Evolutionary conservation across 2,329 filamentous ascomycete species (phyloP), one percentile per base, ranked within the genome.

Genomic region (Cucurbitaria berberidis): DNA sequence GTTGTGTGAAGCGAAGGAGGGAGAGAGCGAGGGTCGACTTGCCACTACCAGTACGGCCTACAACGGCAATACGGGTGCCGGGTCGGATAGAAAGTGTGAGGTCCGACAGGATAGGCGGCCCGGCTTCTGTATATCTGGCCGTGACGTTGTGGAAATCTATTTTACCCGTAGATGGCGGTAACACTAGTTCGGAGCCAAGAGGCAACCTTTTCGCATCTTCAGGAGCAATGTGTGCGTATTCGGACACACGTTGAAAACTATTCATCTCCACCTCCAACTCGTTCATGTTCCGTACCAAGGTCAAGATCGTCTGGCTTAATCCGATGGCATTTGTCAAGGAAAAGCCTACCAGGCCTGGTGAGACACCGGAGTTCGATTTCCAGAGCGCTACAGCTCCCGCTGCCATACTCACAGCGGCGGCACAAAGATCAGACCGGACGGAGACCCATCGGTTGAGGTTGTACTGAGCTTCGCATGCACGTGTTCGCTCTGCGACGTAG

Each of bases 21-120:
- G 97, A 93, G 76, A 92, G 96, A 45, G 97, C 87, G 66, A 97
- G 96, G 19, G 41, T 29, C 6, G 43, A 46, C n/a, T 46, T 63
- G 75, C 74, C 68, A 76, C 75, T 19, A 77, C 77, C 0, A 75
- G 57, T 80, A 39, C 75, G 70, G 0, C 77, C 78, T 0, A 80
- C 24, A 7, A 40, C 6, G 3, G 38, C 38, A 7, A 40, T 3
- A 29, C n/a, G 15, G 8, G 41, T 44, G 77, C 75, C 0, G 63
- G 70, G 27, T 24, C 76, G 74, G 41, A 93, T 83, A 64, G 89
- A 85, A 79, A 93, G 88, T 51, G 26, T 16, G 34, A 83, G 74
- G n/a, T 74, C 76, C 48, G 77, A 72, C 18, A 80, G 74, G 2
- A 80, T 78, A n/a, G 80, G 69, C 1, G 77, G 78, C 7, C 16